Conservation (phyloP, 2,329 filamentous ascomycete genomes). For the Colletotrichum graminicola region DNA sequence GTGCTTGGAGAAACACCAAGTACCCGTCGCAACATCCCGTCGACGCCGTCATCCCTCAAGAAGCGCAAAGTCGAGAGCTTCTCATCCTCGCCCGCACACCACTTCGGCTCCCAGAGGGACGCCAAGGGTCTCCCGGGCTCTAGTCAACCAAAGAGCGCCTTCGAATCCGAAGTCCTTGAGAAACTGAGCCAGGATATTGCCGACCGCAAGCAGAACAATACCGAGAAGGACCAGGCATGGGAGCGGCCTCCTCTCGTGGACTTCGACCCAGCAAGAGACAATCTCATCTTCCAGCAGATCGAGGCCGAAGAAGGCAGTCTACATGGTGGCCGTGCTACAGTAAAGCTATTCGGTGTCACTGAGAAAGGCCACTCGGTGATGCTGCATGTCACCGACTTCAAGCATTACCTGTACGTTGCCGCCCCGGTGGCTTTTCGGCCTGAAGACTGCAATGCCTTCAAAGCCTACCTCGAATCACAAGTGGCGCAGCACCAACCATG, state of each 20-base stretch:
- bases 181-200: constrained; percentile 95
- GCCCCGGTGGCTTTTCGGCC: constrained; percentile 86
- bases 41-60: constrained; percentile 74
- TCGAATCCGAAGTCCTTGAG: constrained; percentile 94
- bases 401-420: constrained; percentile 94
- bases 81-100: constrained; percentile 66
- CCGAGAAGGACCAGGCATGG: constrained; percentile 96
- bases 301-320: constrained; percentile 92
- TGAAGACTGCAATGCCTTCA: constrained; percentile 83
- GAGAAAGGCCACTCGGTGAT: constrained; percentile 88
- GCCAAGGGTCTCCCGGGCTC: constrained; percentile 74
- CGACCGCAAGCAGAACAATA: constrained; percentile 85
- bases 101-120: constrained; percentile 74
- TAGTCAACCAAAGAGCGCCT: constrained; percentile 87
- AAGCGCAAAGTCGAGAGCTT: constrained; percentile 83
- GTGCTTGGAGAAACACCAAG: constrained; percentile 77
- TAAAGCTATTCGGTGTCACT: constrained; percentile 95
- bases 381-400: constrained; percentile 94
- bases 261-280: constrained; percentile 71
- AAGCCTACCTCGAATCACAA: constrained; percentile 82
- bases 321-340: constrained; percentile 78
- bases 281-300: constrained; percentile 93
- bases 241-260: constrained; percentile 69
- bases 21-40: constrained; percentile 71
- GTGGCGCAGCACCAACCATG: constrained; percentile 79